phyloP scores from a whole-genome alignment of 768 basidiomycete species.

The Floccularia luteovirens region DNA sequence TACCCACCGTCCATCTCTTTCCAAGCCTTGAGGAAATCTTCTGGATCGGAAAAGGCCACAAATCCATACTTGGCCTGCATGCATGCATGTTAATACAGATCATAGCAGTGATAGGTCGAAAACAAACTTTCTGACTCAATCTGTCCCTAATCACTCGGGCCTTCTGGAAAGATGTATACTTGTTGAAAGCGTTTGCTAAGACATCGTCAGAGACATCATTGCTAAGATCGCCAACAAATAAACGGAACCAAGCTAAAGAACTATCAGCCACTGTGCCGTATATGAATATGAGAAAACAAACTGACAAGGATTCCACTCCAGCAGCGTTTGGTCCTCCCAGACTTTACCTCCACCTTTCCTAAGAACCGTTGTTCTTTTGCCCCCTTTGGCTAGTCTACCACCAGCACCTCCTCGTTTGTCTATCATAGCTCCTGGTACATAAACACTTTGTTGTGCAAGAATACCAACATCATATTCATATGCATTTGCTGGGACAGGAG shows the following conservation, averaged over 20 bases:
- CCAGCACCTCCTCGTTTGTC: conserved; percentile 83
- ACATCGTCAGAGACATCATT: conserved; percentile 98
- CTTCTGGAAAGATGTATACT: conserved; percentile 90
- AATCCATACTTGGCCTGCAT: conserved; percentile 91
- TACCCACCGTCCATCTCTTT: conserved; percentile 96
- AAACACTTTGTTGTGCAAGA: conserved; percentile 85
- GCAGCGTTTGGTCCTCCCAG: conserved; percentile 96
- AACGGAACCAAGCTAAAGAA: conserved; percentile 82
- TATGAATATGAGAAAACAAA: conserved; percentile 8
- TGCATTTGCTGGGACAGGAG: conserved; percentile 82
- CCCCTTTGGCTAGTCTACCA: conserved; percentile 81
- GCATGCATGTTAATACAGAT: conserved; percentile 4
- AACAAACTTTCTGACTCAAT: conserved; percentile 79
- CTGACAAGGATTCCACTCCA: conserved; percentile 97
- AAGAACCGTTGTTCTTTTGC: conserved; percentile 89
- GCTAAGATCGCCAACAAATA: conserved; percentile 96
- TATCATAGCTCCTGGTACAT: conserved; percentile 87
- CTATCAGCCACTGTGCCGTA: conserved; percentile 7
- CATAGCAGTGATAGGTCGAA: not conserved
- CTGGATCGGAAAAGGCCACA: conserved; percentile 95
- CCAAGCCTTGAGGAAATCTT: conserved; percentile 98
- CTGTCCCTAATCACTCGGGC: conserved; percentile 93
- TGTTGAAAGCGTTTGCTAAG: conserved; percentile 86
- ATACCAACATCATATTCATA: conserved; percentile 92
- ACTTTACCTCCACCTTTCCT: conserved; percentile 94